Conservation (phyloP, 1,284 basidiomycete genomes). For the Melampsora americana region DNA sequence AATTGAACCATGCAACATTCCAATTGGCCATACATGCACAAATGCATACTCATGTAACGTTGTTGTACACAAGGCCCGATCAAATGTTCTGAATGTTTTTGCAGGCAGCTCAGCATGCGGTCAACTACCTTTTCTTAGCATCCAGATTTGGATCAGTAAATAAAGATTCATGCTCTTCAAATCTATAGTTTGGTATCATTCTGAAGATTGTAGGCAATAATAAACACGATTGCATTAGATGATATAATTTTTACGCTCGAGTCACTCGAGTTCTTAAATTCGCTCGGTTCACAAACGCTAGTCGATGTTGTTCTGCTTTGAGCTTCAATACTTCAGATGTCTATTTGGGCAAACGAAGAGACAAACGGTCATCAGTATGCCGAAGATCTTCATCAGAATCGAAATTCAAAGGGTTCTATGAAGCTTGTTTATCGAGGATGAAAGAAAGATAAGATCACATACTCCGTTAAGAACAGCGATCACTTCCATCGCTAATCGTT, state of each 20-base stretch:
- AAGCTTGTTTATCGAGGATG: background rate
- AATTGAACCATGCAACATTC: too few relatives aligned
- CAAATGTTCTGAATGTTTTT: too few relatives aligned
- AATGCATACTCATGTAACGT: too few relatives aligned
- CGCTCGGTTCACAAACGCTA: conserved; percentile 37
- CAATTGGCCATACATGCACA: too few relatives aligned
- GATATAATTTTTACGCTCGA: conserved; percentile 35
- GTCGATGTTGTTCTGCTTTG: conserved; percentile 39
- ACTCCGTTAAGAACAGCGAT: conserved; percentile 39
- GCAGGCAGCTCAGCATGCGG: too few relatives aligned
- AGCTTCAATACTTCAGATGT: conserved; percentile 35
- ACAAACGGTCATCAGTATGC: background rate
- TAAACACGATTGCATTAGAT: too few relatives aligned
- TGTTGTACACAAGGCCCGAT: too few relatives aligned
- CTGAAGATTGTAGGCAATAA: too few relatives aligned
- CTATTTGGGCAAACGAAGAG: background rate
- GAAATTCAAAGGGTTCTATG: background rate
- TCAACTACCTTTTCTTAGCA: too few relatives aligned
- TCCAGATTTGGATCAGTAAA: too few relatives aligned
- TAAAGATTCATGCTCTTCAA: too few relatives aligned
- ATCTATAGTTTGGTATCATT: too few relatives aligned
- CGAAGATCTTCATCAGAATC: background rate
- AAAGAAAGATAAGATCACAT: background rate
- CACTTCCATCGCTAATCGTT: conserved; percentile 37
- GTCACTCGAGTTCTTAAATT: conserved; percentile 37